A percentile compares a stretch with the other conserved stretches of the same genome.
Evolutionary conservation across 1,139 yeast genomes (phyloP).

Genomic region (Geotrichum histeridarum): DNA sequence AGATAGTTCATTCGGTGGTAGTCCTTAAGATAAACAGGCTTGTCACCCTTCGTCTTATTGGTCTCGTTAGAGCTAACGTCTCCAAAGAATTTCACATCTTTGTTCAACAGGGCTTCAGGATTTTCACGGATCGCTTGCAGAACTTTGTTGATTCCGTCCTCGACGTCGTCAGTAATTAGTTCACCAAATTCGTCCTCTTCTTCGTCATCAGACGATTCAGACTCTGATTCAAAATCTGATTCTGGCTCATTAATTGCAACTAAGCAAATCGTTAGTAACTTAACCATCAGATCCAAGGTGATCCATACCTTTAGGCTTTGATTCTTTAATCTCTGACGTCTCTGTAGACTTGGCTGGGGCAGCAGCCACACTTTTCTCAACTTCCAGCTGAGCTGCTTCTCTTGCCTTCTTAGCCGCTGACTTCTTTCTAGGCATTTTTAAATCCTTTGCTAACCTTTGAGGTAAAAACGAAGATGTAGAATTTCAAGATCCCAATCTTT

Average conservation of each 20-base stretch:
- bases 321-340: constrained; percentile 15
- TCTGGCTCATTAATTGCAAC: constrained; percentile 13
- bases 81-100: constrained; percentile 63
- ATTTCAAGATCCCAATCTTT: background rate
- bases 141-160: constrained; percentile 69
- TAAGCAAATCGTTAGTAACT: background rate
- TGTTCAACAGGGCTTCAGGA: constrained; percentile 54
- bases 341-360: constrained; percentile 4
- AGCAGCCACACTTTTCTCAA: constrained; percentile 15
- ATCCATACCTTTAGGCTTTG: background rate
- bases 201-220: constrained; percentile 47
- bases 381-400: constrained; percentile 39
- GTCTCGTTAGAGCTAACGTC: constrained; percentile 42
- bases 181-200: constrained; percentile 94
- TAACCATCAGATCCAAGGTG: background rate
- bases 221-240: constrained; percentile 31
- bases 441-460: background rate
- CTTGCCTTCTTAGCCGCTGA: constrained; percentile 75
- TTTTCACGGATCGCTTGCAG: constrained; percentile 62
- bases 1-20: constrained; percentile 81
- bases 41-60: constrained; percentile 32
- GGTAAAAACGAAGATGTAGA: background rate
- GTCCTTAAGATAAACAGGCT: constrained; percentile 85
- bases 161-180: constrained; percentile 78
- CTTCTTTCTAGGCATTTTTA: constrained; percentile 80